Percentiles rank a stretch among this genome's conserved stretches.
Evolutionary conservation across 805 yeast genomes (phyloP).

Genomic region (Hanseniaspora pseudoguilliermondii): DNA sequence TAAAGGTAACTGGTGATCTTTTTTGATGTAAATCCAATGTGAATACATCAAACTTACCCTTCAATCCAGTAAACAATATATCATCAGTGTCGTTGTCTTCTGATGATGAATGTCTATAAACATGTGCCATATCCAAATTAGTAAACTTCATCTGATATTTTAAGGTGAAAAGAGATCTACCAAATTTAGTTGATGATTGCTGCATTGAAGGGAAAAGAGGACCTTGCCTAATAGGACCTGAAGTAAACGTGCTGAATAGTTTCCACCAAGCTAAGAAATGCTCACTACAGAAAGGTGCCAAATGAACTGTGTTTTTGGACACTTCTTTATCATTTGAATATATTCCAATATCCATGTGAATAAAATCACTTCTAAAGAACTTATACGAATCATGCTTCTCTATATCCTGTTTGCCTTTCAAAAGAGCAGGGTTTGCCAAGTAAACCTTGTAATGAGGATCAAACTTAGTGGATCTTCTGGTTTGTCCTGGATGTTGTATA

Average conservation of each 20-base stretch:
- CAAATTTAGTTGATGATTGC: conserved; percentile 44
- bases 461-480: conserved; percentile 36
- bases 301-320: conserved; percentile 52
- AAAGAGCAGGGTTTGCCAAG: conserved; percentile 43
- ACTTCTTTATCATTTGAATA: conserved; percentile 26
- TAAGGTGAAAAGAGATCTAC: conserved; percentile 55
- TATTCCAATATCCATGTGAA: conserved; percentile 40
- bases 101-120: conserved; percentile 38
- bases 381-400: conserved; percentile 45
- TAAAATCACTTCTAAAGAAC: conserved; percentile 50
- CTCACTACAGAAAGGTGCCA: conserved; percentile 54
- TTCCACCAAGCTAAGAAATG: conserved; percentile 78
- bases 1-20: conserved; percentile 31
- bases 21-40: conserved; percentile 52
- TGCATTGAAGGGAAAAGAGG: conserved; percentile 41
- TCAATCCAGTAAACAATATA: conserved; percentile 44
- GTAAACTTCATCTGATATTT: conserved; percentile 58
- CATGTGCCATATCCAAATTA: conserved; percentile 60
- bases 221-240: conserved; percentile 69
- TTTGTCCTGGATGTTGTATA: conserved; percentile 25
- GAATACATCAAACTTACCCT: conserved; percentile 40
- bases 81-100: conserved; percentile 2
- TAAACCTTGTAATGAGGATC: conserved; percentile 52
- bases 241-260: conserved; percentile 58
- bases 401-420: conserved; percentile 24